Evolutionary conservation across 2,329 filamentous ascomycete genomes (phyloP).

Genomic region (Claviceps lovelessii): DNA sequence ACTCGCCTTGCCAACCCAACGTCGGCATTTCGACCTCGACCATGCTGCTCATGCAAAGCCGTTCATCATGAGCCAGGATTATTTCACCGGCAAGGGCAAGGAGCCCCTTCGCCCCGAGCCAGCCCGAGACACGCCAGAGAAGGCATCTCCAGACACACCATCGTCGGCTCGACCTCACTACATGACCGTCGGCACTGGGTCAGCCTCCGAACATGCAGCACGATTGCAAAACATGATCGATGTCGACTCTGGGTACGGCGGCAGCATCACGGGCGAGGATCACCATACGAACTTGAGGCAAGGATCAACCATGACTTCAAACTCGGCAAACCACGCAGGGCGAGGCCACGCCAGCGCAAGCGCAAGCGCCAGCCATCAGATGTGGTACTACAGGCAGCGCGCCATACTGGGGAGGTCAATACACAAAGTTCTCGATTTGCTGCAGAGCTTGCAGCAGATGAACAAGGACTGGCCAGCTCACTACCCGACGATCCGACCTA

Average conservation of each 20-base stretch:
- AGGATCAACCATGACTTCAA: constrained; percentile 20
- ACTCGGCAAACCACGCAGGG: constrained; percentile 29
- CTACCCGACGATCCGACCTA: constrained; percentile 70
- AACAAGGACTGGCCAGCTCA: constrained; percentile 88
- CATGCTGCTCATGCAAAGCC: constrained; percentile 20
- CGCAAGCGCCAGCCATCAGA: constrained; percentile 60
- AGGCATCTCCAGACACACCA: constrained; percentile 11
- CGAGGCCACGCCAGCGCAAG: constrained; percentile 58
- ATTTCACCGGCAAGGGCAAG: constrained; percentile 42
- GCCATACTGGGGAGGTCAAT: constrained; percentile 79
- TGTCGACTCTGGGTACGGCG: constrained; percentile 82
- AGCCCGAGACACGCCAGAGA: constrained; percentile 16
- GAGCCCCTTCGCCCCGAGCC: constrained; percentile 21
- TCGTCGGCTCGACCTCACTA: constrained; percentile 43
- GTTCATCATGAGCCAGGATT: constrained; percentile 45
- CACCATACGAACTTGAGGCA: constrained; percentile 17
- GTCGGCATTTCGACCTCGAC: constrained; percentile 14
- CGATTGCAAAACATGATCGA: constrained; percentile 71
- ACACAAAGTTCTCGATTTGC: constrained; percentile 66
- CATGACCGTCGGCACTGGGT: constrained; percentile 77
- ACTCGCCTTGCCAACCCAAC: neutral
- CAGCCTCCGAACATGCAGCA: constrained; percentile 66
- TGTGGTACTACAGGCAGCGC: constrained; percentile 89
- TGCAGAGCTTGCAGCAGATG: constrained; percentile 74
- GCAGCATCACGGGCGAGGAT: constrained; percentile 56